A percentile compares a stretch with the other conserved stretches of the same genome.
phyloP scores from a whole-genome alignment of 768 basidiomycete species.

The Lactarius psammicola region DNA sequence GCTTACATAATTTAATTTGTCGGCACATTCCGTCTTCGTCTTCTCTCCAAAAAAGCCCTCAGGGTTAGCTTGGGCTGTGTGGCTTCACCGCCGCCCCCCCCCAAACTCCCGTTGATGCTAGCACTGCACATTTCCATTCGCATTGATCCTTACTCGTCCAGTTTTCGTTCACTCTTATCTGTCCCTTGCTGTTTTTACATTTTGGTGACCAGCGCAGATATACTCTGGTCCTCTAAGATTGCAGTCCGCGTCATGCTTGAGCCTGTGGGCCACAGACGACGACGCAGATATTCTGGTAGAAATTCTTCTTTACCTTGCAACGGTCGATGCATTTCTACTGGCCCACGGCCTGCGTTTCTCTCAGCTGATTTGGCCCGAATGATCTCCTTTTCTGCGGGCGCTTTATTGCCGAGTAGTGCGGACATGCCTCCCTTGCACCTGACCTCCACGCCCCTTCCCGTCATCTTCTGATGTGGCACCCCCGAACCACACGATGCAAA shows the following conservation, averaged over 20 bases:
- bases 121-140: constrained; percentile 7
- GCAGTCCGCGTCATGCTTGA: background rate
- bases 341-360: constrained; percentile 10
- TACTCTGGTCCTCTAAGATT: background rate
- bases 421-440: constrained; percentile 27
- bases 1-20: constrained; percentile 15
- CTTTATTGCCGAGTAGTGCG: constrained; percentile 21
- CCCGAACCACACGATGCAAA: background rate
- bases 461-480: constrained; percentile 22
- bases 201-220: background rate
- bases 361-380: constrained; percentile 21
- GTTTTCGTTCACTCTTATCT: background rate
- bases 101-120: constrained; percentile 11
- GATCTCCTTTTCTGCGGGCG: constrained; percentile 25
- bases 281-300: constrained; percentile 5
- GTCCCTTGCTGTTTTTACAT: background rate
- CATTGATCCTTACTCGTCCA: background rate
- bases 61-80: constrained; percentile 2
- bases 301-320: background rate
- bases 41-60: background rate
- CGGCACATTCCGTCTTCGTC: constrained; percentile 19
- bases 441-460: constrained; percentile 26
- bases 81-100: constrained; percentile 7
- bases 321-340: constrained; percentile 16
- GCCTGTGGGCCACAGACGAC: constrained; percentile 1